Base-by-base conservation (phyloP, 257 asterid species). In the Cruciata laevipes region DNA sequence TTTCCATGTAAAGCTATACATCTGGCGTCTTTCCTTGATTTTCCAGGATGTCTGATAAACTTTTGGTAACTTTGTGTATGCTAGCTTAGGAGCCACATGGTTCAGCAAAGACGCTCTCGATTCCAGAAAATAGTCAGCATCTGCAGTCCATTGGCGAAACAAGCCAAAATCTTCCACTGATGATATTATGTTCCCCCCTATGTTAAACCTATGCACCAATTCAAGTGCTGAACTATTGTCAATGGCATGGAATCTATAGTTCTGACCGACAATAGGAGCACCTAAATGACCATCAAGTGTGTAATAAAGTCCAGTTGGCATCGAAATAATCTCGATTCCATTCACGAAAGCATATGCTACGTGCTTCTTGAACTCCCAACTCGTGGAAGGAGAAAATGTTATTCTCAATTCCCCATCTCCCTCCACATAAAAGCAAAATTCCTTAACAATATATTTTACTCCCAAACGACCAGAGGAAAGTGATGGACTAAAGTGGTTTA, bases 261-360 rank as follows among this genome's bases (percentile, higher is more conserved):
- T 31, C 37, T 18, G 76, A 40, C 68, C 71, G 49, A 58, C 71
- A 27, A 72, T 1, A 33, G n/a, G 73, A 51, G 77, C 80, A 7
- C 81, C 85, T 57, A 4, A 53, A 49, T 73, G 79, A 21, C 80
- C 80, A 30, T 65, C 80, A 23, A 72, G 83, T 13, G 84, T 81
- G 61, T 47, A 31, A 17, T 66, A 66, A 66, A 66, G 72, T 5
- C 72, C 72, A 12, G 64, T n/a, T 3, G 82, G 78, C 71, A 77
- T 74, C 32, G 80, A 64, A 52, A 69, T 71, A 59, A 66, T 81
- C 65, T 86, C 89, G 16, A 83, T 82, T 10, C 85, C 85, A 61
- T 86, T 86, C 27, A 83, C 66, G 49, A 83, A 86, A 69, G 87
- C 89, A 57, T 67, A 74, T 20, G 60, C 64, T 31, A 25, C 16